Evolutionary conservation across 305 asterid species (phyloP).

Genomic region (Petunia hybrid): DNA sequence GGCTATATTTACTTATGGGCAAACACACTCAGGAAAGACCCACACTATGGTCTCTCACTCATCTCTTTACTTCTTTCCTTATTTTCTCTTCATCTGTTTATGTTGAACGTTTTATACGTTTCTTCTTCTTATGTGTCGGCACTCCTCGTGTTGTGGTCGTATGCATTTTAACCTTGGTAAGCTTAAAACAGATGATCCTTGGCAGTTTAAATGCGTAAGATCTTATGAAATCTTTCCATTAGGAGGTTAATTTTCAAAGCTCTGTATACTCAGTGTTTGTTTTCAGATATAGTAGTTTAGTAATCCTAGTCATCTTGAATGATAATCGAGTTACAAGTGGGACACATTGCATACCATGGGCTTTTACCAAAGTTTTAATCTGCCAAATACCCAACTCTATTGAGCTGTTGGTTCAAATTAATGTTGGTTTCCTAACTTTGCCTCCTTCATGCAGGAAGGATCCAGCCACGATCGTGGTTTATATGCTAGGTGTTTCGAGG

Average conservation of each 20-base stretch:
- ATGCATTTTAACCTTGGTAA: not conserved
- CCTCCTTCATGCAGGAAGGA: slow-evolving; percentile 85
- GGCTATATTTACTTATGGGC: slow-evolving; percentile 89
- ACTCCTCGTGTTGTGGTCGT: too few relatives aligned
- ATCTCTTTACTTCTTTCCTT: slow-evolving; percentile 39
- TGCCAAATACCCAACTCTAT: slow-evolving; percentile 9
- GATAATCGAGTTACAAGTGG: slow-evolving; percentile 1
- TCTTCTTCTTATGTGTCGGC: slow-evolving; percentile 11
- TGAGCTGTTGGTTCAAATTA: slow-evolving; percentile 19
- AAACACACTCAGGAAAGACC: slow-evolving; percentile 87
- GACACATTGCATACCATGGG: slow-evolving; percentile 18
- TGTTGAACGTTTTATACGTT: slow-evolving; percentile 1
- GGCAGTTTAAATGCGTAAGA: slow-evolving; percentile 9
- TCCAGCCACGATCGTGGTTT: slow-evolving; percentile 98
- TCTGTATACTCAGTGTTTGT: not conserved
- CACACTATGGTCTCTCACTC: slow-evolving; percentile 83
- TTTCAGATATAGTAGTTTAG: not conserved
- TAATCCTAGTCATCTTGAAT: not conserved
- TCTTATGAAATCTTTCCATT: slow-evolving; percentile 19
- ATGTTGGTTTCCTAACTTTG: slow-evolving; percentile 40
- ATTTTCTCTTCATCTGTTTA: slow-evolving; percentile 29
- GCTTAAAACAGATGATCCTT: not conserved
- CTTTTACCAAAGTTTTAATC: slow-evolving; percentile 16
- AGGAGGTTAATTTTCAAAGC: slow-evolving; percentile 20
- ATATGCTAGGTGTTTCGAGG: slow-evolving; percentile 96